These are phyloP conservation scores for Myxozyma mucilagina DNA, from an alignment of 805 yeast genomes.

Conservation along the genomic window DNA sequence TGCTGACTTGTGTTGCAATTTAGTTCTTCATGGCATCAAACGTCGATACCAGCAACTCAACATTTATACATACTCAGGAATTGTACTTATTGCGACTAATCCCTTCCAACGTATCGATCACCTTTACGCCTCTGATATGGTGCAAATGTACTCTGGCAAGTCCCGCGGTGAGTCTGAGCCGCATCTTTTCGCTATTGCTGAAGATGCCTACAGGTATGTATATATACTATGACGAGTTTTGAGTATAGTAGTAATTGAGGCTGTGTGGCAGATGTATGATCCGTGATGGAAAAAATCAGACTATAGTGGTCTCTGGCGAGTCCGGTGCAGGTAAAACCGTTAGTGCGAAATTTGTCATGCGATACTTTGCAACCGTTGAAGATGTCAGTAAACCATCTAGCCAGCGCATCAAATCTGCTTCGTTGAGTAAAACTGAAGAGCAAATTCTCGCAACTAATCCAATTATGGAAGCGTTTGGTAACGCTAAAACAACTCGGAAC, in stretches of 20 bases:
- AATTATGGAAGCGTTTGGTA: constrained; percentile 97
- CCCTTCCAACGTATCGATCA: constrained; percentile 94
- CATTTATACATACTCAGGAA: constrained; percentile 95
- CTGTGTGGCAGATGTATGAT: constrained; percentile 74
- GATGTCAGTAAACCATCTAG: constrained; percentile 43
- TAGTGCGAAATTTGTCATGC: constrained; percentile 94
- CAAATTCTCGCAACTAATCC: constrained; percentile 96
- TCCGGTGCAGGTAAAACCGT: constrained; percentile 99
- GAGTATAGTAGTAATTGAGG: too few relatives aligned
- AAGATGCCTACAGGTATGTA: constrained; percentile 79
- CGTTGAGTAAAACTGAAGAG: constrained; percentile 88
- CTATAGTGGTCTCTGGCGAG: constrained; percentile 96
- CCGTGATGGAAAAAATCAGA: constrained; percentile 79
- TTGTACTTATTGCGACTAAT: constrained; percentile 92
- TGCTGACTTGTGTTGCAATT: background rate
- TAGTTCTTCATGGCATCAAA: constrained; percentile 87
- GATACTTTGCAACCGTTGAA: constrained; percentile 95
- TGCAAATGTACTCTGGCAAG: constrained; percentile 91
- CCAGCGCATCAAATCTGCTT: constrained; percentile 44
- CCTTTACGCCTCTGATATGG: constrained; percentile 85
- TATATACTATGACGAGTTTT: too few relatives aligned
- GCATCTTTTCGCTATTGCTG: constrained; percentile 95
- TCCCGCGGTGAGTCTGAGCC: constrained; percentile 95
- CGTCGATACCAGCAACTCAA: constrained; percentile 85
- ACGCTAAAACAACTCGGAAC: constrained; percentile 95